phyloP scores from a whole-genome alignment of 2,329 filamentous ascomycete genomes.

The Sarocladium strictum region DNA sequence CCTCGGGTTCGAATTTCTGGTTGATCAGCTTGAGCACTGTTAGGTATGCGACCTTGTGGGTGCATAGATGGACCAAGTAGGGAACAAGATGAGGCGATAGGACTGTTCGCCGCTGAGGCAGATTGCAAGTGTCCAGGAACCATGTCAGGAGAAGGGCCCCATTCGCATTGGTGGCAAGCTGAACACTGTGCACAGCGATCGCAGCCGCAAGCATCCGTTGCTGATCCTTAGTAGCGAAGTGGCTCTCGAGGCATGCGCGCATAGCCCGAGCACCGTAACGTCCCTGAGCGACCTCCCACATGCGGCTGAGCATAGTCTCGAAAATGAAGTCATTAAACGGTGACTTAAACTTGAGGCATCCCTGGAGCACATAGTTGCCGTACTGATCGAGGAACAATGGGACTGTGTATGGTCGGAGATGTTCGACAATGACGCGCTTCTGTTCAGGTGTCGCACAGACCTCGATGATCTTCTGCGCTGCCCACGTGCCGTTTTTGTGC shows the following conservation, averaged over 20 bases:
- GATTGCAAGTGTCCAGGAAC: conserved; percentile 97
- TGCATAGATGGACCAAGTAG: conserved; percentile 90
- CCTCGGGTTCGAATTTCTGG: conserved; percentile 89
- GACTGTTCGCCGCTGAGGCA: conserved; percentile 84
- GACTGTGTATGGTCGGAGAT: conserved; percentile 78
- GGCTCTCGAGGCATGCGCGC: conserved; percentile 93
- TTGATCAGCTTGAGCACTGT: conserved; percentile 98
- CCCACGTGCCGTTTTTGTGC: conserved; percentile 99
- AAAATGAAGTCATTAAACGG: conserved; percentile 97
- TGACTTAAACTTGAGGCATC: conserved; percentile 84
- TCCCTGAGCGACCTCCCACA: conserved; percentile 91
- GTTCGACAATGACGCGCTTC: conserved; percentile 77
- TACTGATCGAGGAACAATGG: conserved; percentile 96
- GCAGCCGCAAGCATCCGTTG: conserved; percentile 90
- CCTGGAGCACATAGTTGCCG: conserved; percentile 96
- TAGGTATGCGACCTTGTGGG: conserved; percentile 95
- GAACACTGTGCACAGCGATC: conserved; percentile 94
- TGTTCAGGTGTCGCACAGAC: conserved; percentile 81
- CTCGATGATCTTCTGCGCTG: conserved; percentile 98
- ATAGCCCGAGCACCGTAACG: conserved; percentile 93
- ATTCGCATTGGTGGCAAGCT: conserved; percentile 93
- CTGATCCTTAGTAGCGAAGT: conserved; percentile 91
- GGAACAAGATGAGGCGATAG: conserved; percentile 88
- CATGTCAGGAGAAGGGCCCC: conserved; percentile 90
- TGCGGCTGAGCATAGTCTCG: conserved; percentile 87